Conservation (phyloP, 2,329 filamentous ascomycete genomes). For the Cercospora beticola region DNA sequence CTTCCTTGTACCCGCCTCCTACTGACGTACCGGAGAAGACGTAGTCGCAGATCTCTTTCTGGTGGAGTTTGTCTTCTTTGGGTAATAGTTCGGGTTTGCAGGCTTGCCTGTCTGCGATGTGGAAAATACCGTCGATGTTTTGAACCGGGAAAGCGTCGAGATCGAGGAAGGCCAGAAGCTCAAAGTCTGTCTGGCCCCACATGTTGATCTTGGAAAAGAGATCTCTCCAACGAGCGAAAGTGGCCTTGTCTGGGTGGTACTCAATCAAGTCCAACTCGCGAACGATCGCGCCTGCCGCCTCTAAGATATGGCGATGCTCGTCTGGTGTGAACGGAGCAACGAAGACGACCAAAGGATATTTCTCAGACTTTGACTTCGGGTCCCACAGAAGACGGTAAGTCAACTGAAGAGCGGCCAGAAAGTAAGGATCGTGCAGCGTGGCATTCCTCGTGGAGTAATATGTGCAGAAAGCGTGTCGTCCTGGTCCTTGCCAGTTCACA, state of each 20-base stretch:
- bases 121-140: slow-evolving; percentile 28
- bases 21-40: slow-evolving; percentile 22
- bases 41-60: slow-evolving; percentile 25
- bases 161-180: slow-evolving; percentile 88
- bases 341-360: slow-evolving; percentile 27
- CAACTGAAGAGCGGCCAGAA: slow-evolving; percentile 26
- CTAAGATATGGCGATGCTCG: slow-evolving; percentile 23
- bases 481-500: slow-evolving; percentile 26
- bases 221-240: slow-evolving; percentile 23
- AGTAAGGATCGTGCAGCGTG: slow-evolving; percentile 27
- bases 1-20: slow-evolving; percentile 17
- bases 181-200: slow-evolving; percentile 85
- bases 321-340: slow-evolving; percentile 26
- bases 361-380: slow-evolving; percentile 21
- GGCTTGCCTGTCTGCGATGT: slow-evolving; percentile 18
- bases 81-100: slow-evolving; percentile 23
- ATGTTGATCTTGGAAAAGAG: slow-evolving; percentile 88
- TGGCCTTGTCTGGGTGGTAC: slow-evolving; percentile 20
- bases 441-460: slow-evolving; percentile 25
- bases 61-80: slow-evolving; percentile 23
- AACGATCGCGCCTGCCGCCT: slow-evolving; percentile 26
- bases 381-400: slow-evolving; percentile 28
- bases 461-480: slow-evolving; percentile 22
- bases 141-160: slow-evolving; percentile 59
- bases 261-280: slow-evolving; percentile 24